Percentiles rank a stretch among this genome's conserved stretches.
phyloP scores from a whole-genome alignment of 768 basidiomycete genomes.

The Calocybe indica region DNA sequence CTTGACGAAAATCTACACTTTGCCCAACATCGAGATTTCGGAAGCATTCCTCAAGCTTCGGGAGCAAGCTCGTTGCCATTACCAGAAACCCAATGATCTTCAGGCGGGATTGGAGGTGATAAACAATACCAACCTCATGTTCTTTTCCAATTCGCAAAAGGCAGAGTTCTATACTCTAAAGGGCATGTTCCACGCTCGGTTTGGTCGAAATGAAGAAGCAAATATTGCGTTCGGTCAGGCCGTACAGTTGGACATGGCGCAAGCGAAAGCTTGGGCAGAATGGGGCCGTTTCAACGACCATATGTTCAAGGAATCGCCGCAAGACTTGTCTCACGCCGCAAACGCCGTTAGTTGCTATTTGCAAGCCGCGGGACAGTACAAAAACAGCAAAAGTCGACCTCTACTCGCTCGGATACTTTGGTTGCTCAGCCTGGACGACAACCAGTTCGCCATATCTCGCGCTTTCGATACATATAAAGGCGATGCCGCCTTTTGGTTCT shows the following conservation, averaged over 20 bases:
- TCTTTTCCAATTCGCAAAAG: constrained; percentile 91
- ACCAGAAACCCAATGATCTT: constrained; percentile 90
- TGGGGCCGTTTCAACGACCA: constrained; percentile 95
- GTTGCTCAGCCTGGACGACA: constrained; percentile 91
- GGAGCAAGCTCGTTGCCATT: constrained; percentile 97
- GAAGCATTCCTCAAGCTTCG: constrained; percentile 98
- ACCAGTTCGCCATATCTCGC: constrained; percentile 58
- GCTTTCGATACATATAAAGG: constrained; percentile 95
- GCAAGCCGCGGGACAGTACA: constrained; percentile 94
- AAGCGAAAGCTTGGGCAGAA: constrained; percentile 97
- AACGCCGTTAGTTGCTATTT: constrained; percentile 97
- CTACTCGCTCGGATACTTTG: constrained; percentile 91
- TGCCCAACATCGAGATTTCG: constrained; percentile 99
- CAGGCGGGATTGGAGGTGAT: constrained; percentile 96
- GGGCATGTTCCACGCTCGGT: constrained; percentile 94
- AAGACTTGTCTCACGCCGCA: constrained; percentile 69
- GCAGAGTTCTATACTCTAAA: constrained; percentile 98
- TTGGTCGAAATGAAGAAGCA: constrained; percentile 83
- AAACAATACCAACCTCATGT: constrained; percentile 98
- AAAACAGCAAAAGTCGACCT: constrained; percentile 87
- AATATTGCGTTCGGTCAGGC: constrained; percentile 91
- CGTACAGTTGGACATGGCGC: constrained; percentile 90
- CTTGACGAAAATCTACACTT: constrained; percentile 94
- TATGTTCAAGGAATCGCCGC: constrained; percentile 83
- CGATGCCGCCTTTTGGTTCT: constrained; percentile 96